Conservation (phyloP, 1,284 basidiomycete species). For the Trametes polyzona region DNA sequence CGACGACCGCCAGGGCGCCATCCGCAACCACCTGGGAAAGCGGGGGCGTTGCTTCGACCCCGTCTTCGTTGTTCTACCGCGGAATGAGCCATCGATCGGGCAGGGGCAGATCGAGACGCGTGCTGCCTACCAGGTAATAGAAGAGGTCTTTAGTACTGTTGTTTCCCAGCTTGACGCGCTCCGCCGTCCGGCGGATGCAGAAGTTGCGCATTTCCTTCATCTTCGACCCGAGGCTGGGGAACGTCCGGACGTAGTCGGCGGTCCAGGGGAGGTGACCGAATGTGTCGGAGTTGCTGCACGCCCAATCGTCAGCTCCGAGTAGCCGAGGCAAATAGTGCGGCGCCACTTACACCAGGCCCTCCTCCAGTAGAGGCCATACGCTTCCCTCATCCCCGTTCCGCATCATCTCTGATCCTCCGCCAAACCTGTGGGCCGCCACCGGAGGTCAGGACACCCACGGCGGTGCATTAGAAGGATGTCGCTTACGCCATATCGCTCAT, state of each 20-base stretch:
- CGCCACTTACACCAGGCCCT: constrained; percentile 24
- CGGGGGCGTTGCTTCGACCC: constrained; percentile 23
- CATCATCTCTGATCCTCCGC: constrained; percentile 34
- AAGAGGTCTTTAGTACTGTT: constrained; percentile 28
- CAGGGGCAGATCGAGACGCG: constrained; percentile 3
- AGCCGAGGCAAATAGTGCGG: neutral
- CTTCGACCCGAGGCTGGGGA: constrained; percentile 23
- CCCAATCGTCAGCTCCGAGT: neutral
- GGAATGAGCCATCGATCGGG: constrained; percentile 2
- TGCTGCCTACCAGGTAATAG: constrained; percentile 24
- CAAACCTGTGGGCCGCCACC: constrained; percentile 25
- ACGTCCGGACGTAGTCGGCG: constrained; percentile 23
- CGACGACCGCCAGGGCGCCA: constrained; percentile 28
- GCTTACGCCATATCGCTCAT: constrained; percentile 39
- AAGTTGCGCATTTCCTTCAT: constrained; percentile 26
- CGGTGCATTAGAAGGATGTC: neutral
- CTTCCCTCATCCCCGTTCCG: constrained; percentile 31
- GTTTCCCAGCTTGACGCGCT: constrained; percentile 21
- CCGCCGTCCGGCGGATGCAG: constrained; percentile 21
- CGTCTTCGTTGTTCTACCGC: constrained; percentile 30
- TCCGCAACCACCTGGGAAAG: constrained; percentile 26
- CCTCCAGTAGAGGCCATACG: constrained; percentile 25
- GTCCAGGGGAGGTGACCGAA: constrained; percentile 33
- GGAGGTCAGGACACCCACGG: neutral
- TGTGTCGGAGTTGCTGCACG: constrained; percentile 22